Evolutionary conservation across 495 filamentous ascomycete species (phyloP).

Genomic region (Paragyromitra xinjiangensis): DNA sequence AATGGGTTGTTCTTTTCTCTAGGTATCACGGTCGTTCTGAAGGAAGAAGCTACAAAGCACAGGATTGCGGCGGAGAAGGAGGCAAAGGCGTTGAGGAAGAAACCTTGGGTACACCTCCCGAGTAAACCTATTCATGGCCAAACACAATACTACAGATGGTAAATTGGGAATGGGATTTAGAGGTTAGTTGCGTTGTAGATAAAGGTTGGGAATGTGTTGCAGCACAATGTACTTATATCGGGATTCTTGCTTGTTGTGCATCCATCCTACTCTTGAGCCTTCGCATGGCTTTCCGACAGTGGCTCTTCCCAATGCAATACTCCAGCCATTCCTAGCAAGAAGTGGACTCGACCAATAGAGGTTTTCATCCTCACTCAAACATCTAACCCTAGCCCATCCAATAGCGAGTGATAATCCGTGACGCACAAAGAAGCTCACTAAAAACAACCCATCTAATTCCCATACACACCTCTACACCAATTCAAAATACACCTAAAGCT

Average conservation of each 20-base stretch:
- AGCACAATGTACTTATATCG: conserved; percentile 20
- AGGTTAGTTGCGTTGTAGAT: conserved; percentile 27
- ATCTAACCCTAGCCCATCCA: not conserved
- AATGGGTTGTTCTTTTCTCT: conserved; percentile 18
- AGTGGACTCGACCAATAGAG: not conserved
- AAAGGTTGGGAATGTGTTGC: conserved; percentile 10
- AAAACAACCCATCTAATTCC: not conserved
- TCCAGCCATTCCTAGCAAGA: not conserved
- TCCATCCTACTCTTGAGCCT: not conserved
- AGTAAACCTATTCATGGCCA: conserved; percentile 79
- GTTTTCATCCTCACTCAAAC: not conserved
- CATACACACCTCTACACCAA: not conserved
- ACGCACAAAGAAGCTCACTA: not conserved
- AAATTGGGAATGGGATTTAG: conserved; percentile 53
- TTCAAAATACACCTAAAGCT: not conserved
- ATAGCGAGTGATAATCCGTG: not conserved
- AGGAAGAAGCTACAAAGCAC: conserved; percentile 90
- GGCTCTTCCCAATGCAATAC: not conserved
- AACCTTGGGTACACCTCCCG: conserved; percentile 85
- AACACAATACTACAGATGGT: conserved; percentile 90
- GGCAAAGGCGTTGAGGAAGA: conserved; percentile 72
- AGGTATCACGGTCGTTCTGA: conserved; percentile 84
- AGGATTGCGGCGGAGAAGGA: conserved; percentile 78
- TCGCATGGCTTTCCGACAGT: not conserved
- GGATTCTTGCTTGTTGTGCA: not conserved